phyloP scores from a whole-genome alignment of 1,139 yeast species.

The Zygosaccharomyces pseudobailii region DNA sequence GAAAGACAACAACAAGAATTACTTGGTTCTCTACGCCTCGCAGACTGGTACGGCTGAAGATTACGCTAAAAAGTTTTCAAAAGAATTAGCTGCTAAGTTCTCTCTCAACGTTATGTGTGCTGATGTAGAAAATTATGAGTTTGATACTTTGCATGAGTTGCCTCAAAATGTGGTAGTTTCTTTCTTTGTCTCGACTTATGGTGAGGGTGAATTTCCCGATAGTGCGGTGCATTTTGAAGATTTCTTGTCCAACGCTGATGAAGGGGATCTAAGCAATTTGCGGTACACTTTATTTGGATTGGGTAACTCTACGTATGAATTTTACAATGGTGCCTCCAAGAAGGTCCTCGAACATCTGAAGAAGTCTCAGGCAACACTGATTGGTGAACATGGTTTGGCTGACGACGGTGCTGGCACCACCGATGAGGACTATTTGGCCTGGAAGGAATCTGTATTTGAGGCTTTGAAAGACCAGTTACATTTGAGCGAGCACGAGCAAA shows the following conservation, averaged over 20 bases:
- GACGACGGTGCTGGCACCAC: conserved; percentile 93
- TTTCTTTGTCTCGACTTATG: conserved; percentile 86
- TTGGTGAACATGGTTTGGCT: conserved; percentile 81
- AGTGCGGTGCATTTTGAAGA: conserved; percentile 73
- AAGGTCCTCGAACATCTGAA: conserved; percentile 47
- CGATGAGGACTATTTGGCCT: conserved; percentile 89
- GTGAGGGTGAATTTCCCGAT: conserved; percentile 98
- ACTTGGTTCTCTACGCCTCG: conserved; percentile 84
- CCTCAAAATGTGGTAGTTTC: conserved; percentile 50
- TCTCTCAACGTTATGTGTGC: conserved; percentile 73
- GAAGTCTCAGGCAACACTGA: conserved; percentile 60
- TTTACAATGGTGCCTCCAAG: conserved; percentile 79
- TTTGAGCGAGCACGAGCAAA: conserved; percentile 70
- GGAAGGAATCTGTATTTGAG: conserved; percentile 81
- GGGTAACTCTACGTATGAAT: conserved; percentile 91
- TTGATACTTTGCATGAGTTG: conserved; percentile 62
- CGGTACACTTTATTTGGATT: conserved; percentile 78
- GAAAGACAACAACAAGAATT: conserved; percentile 61
- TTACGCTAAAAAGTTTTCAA: conserved; percentile 83
- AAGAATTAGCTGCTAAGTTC: conserved; percentile 78
- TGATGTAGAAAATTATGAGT: conserved; percentile 84
- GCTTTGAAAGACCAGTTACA: conserved; percentile 59
- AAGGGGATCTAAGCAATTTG: conserved; percentile 57
- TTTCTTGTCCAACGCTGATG: conserved; percentile 48
- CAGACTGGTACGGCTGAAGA: conserved; percentile 99